Evolutionary conservation across 1,284 basidiomycete species (phyloP).

Genomic region (Leccinum angustisporum): DNA sequence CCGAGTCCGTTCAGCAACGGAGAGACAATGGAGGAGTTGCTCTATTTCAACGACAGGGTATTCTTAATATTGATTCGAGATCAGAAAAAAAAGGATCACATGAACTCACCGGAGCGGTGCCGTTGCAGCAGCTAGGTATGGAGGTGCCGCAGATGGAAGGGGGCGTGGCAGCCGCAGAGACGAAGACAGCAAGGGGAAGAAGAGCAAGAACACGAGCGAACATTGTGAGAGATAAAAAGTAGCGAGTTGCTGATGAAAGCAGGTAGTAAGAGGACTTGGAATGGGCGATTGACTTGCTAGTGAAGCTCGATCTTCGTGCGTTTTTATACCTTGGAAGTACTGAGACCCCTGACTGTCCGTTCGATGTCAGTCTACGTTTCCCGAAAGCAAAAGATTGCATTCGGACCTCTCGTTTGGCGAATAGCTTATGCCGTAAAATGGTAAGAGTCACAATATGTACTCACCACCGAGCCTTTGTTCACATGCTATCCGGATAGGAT

Average conservation of each 20-base stretch:
- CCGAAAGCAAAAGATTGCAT: too few relatives aligned
- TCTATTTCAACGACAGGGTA: neutral
- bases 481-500: too few relatives aligned
- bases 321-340: neutral
- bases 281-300: neutral
- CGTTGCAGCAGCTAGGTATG: neutral
- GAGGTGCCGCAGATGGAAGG: too few relatives aligned
- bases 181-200: neutral
- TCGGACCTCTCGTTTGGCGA: too few relatives aligned
- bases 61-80: neutral
- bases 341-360: neutral
- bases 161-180: neutral
- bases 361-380: neutral
- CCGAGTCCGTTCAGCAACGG: neutral
- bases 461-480: too few relatives aligned
- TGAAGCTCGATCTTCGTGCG: accelerated
- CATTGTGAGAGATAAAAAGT: neutral
- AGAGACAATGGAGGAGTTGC: neutral
- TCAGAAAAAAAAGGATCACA: neutral
- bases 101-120: neutral
- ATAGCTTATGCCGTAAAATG: too few relatives aligned
- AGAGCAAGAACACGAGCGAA: neutral
- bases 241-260: neutral
- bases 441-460: too few relatives aligned
- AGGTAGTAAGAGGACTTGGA: too few relatives aligned